These are phyloP conservation scores for Eragrostis tef DNA, from an alignment of 202 grass and related monocot genomes.

Conservation along the genomic window DNA sequence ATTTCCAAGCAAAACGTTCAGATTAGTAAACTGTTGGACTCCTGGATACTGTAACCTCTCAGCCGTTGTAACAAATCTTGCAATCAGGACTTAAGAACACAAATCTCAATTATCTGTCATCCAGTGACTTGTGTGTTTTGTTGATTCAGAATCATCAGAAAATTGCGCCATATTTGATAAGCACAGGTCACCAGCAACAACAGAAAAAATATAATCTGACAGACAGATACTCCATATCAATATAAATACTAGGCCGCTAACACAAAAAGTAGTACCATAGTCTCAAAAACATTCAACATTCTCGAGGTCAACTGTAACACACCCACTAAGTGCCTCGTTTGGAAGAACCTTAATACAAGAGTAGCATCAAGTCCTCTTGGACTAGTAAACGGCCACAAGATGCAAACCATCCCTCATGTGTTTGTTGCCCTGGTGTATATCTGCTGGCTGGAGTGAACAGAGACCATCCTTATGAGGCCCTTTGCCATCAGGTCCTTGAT, in stretches of 20 bases:
- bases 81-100: background rate
- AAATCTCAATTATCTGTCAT: too few species aligned
- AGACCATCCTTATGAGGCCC: constrained; percentile 82
- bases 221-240: background rate
- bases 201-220: background rate
- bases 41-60: too few species aligned
- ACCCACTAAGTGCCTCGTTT: background rate
- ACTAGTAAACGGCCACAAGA: constrained; percentile 10
- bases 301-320: background rate
- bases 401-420: constrained; percentile 50
- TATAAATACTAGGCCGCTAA: background rate
- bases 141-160: too few species aligned
- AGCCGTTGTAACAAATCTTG: background rate
- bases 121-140: too few species aligned
- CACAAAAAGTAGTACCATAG: background rate
- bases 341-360: constrained; percentile 18
- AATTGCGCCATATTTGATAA: background rate
- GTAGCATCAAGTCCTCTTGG: background rate
- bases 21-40: too few species aligned
- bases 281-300: constrained; percentile 38
- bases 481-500: constrained; percentile 81
- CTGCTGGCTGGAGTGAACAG: constrained; percentile 78
- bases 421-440: constrained; percentile 91
- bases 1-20: background rate
- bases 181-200: background rate